A percentile compares a stretch with the other conserved stretches of the same genome.
Conservation (phyloP, 2,329 filamentous ascomycete species). For the Xylaria sp. region DNA sequence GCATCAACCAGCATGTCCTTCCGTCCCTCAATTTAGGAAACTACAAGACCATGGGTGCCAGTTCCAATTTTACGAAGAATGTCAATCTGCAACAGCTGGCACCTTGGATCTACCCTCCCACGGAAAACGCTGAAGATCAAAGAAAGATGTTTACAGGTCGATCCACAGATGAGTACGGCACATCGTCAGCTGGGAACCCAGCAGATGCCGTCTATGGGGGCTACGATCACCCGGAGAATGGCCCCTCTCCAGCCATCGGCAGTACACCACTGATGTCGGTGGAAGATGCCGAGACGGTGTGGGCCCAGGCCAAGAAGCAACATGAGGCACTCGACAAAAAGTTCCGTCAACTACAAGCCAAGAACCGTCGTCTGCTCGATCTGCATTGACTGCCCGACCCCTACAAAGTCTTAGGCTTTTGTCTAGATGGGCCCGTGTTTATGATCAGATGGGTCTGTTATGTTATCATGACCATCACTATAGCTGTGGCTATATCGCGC, state of each 20-base stretch:
- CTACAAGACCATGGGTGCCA: slow-evolving; percentile 53
- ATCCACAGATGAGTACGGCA: slow-evolving; percentile 41
- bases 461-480: slow-evolving; percentile 33
- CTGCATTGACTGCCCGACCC: slow-evolving; percentile 47
- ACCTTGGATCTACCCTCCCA: slow-evolving; percentile 65
- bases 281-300: slow-evolving; percentile 69
- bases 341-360: slow-evolving; percentile 47
- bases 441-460: slow-evolving; percentile 37
- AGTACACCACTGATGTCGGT: slow-evolving; percentile 68
- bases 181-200: slow-evolving; percentile 29
- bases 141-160: slow-evolving; percentile 45
- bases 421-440: slow-evolving; percentile 31
- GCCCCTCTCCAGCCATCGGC: slow-evolving; percentile 52
- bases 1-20: slow-evolving; percentile 75
- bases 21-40: slow-evolving; percentile 66
- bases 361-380: slow-evolving; percentile 47
- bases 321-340: slow-evolving; percentile 51
- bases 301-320: slow-evolving; percentile 51
- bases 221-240: slow-evolving; percentile 48
- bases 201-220: slow-evolving; percentile 43
- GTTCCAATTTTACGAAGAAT: slow-evolving; percentile 58
- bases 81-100: slow-evolving; percentile 65
- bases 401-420: slow-evolving; percentile 26
- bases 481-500: slow-evolving; percentile 33
- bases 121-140: slow-evolving; percentile 54